phyloP scores from a whole-genome alignment of 163 green algal species.

The Prototheca stagnorum region DNA sequence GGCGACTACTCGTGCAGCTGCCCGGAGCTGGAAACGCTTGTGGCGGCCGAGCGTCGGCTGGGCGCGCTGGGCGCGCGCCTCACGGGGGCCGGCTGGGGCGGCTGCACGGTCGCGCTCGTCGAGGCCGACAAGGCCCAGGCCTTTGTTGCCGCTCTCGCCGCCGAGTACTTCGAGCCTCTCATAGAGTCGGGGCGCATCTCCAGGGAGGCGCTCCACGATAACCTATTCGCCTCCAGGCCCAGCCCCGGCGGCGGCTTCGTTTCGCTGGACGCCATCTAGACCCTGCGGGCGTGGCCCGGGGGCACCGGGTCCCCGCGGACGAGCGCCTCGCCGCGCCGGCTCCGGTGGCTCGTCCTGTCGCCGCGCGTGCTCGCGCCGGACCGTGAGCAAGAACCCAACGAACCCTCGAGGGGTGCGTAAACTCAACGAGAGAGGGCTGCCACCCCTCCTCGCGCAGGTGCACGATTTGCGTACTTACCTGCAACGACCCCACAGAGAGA shows the following conservation, averaged over 20 bases:
- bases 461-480: no score
- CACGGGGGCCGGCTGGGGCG: constrained; percentile 85
- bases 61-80: constrained; percentile 74
- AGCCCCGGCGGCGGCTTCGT: constrained; percentile 51
- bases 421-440: no score
- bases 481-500: no score
- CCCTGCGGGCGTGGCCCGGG: no score
- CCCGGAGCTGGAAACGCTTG: constrained; percentile 71
- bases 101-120: constrained; percentile 82
- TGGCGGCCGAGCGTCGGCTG: constrained; percentile 28
- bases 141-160: constrained; percentile 27
- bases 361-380: no score
- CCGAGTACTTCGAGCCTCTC: constrained; percentile 15
- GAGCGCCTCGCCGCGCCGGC: no score
- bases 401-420: no score
- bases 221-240: constrained; percentile 64
- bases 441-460: no score
- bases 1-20: constrained; percentile 82
- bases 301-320: no score
- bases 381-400: no score
- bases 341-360: no score
- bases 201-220: constrained; percentile 21
- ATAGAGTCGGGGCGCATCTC: constrained; percentile 10
- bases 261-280: no score
- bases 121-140: constrained; percentile 28